phyloP scores from a whole-genome alignment of 306 rosid genomes.

The Glycine tomentella region DNA sequence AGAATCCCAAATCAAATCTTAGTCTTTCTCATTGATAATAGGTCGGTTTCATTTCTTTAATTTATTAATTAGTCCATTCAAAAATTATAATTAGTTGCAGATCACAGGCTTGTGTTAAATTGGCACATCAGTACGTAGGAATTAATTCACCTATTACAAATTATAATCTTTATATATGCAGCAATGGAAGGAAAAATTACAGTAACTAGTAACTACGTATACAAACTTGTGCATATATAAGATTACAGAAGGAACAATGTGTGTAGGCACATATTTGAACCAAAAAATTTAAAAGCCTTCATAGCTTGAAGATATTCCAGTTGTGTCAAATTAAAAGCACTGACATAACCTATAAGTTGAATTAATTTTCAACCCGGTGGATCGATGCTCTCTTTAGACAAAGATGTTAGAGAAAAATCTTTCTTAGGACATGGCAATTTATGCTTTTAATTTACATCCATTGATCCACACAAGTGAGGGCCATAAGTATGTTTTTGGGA shows the following conservation, averaged over 20 bases:
- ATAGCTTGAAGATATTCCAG: too few species aligned
- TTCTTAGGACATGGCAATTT: too few species aligned
- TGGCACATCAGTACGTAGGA: background rate
- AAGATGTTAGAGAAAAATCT: too few species aligned
- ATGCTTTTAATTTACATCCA: too few species aligned
- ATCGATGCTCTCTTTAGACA: too few species aligned
- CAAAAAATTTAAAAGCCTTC: too few species aligned
- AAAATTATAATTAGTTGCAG: too few species aligned
- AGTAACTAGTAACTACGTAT: too few species aligned
- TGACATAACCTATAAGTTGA: too few species aligned
- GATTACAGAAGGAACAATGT: background rate
- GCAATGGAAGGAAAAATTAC: background rate
- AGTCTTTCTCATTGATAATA: conserved; percentile 9
- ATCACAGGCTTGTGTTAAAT: background rate
- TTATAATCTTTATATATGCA: background rate
- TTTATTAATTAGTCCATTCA: background rate
- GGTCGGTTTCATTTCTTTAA: background rate
- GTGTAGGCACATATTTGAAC: background rate
- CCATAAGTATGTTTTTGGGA: conserved; percentile 44
- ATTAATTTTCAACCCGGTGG: too few species aligned
- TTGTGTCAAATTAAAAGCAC: too few species aligned
- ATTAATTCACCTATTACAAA: background rate
- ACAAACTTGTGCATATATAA: background rate
- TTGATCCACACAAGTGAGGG: background rate
- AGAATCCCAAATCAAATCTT: conserved; percentile 45